These are phyloP conservation scores for Luffa acutangula DNA, from an alignment of 306 rosid genomes.

Conservation along the genomic window DNA sequence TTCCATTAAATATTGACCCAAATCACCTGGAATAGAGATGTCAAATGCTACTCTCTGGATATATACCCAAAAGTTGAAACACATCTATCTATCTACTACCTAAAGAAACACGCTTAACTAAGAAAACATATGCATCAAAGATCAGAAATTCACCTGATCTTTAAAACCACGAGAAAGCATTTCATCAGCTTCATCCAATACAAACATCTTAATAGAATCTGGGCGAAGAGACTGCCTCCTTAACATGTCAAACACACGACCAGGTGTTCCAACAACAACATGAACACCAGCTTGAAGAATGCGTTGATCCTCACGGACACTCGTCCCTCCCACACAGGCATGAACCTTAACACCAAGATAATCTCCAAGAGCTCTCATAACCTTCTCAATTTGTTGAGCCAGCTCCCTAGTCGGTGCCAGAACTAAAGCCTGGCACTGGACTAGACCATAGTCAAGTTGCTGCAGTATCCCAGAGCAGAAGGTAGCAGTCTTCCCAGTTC, in stretches of 20 bases:
- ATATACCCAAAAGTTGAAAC: background rate
- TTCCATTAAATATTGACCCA: background rate
- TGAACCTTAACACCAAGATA: slow-evolving; percentile 98
- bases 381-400: slow-evolving; percentile 96
- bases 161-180: slow-evolving; percentile 99
- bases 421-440: slow-evolving; percentile 94
- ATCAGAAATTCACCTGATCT: slow-evolving; percentile 62
- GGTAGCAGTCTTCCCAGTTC: slow-evolving; percentile 96
- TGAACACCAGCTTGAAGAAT: slow-evolving; percentile 97
- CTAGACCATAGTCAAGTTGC: slow-evolving; percentile 82
- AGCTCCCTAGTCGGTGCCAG: slow-evolving; percentile 95
- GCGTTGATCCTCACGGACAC: slow-evolving; percentile 95
- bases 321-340: slow-evolving; percentile 94
- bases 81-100: background rate
- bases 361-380: slow-evolving; percentile 98
- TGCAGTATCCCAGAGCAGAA: slow-evolving; percentile 94
- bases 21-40: background rate
- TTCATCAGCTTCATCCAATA: slow-evolving; percentile 93
- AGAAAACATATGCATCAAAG: background rate
- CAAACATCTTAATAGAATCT: slow-evolving; percentile 82
- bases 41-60: background rate
- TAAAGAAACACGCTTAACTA: background rate
- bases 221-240: slow-evolving; percentile 91
- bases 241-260: slow-evolving; percentile 92
- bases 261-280: slow-evolving; percentile 93